A percentile compares a stretch with the other conserved stretches of the same genome.
phyloP scores from a whole-genome alignment of 371 early-diverging fungal species.

The Mucor saturninus region DNA sequence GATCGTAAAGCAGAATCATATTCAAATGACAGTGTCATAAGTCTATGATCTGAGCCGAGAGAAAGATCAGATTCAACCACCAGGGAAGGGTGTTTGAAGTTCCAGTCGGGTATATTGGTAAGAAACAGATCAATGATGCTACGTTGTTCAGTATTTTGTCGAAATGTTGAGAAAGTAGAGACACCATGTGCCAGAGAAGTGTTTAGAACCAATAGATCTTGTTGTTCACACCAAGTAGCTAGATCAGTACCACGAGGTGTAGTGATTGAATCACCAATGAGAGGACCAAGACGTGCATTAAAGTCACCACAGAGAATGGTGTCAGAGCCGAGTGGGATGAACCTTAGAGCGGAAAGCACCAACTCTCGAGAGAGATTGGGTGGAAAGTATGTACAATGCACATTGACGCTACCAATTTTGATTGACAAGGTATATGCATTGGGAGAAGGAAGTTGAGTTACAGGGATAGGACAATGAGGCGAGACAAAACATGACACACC shows the following conservation, averaged over 20 bases:
- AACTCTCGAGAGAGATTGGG: not conserved
- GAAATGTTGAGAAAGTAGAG: slow-evolving; percentile 8
- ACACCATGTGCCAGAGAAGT: slow-evolving; percentile 10
- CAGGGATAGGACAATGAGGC: slow-evolving; percentile 6
- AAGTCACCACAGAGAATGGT: slow-evolving; percentile 19
- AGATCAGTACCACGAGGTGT: slow-evolving; percentile 1
- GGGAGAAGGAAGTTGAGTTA: slow-evolving; percentile 4
- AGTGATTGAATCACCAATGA: slow-evolving; percentile 6
- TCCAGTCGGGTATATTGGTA: not conserved
- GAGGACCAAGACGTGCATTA: slow-evolving; percentile 11
- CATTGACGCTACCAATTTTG: not conserved
- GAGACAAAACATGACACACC: slow-evolving; percentile 8
- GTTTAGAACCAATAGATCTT: not conserved
- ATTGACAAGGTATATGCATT: slow-evolving; percentile 8
- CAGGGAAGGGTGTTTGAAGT: not conserved
- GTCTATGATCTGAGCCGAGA: slow-evolving; percentile 20
- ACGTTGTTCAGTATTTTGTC: not conserved
- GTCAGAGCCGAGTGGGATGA: not conserved
- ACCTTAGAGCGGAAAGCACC: not conserved
- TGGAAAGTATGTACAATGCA: slow-evolving; percentile 11
- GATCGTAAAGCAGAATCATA: not conserved
- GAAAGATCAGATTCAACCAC: slow-evolving; percentile 13
- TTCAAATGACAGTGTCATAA: slow-evolving; percentile 3
- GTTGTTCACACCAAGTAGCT: not conserved
- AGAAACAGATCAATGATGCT: slow-evolving; percentile 23